Conservation (phyloP, 768 basidiomycete species). For the Auricularia auricula-judae region DNA sequence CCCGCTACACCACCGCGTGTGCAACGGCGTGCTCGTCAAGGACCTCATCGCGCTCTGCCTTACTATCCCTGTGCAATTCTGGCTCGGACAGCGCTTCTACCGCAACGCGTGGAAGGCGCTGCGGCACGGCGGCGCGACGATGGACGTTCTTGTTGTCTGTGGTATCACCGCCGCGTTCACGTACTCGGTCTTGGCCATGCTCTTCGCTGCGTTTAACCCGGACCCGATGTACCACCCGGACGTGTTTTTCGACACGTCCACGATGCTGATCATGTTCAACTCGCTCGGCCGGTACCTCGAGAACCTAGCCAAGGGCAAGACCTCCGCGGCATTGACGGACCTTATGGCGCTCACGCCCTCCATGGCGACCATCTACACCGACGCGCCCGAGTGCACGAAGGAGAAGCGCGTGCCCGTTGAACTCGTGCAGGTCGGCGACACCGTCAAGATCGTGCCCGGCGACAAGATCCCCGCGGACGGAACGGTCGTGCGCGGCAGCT, state of each 20-base stretch:
- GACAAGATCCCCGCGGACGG: conserved; percentile 97
- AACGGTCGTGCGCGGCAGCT: conserved; percentile 73
- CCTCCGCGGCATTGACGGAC: conserved; percentile 91
- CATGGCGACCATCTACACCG: conserved; percentile 92
- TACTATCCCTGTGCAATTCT: conserved; percentile 88
- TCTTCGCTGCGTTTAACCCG: conserved; percentile 51
- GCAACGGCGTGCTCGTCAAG: conserved; percentile 66
- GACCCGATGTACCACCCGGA: conserved; percentile 66
- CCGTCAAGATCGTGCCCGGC: conserved; percentile 87
- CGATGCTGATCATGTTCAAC: conserved; percentile 96
- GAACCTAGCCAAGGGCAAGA: conserved; percentile 94
- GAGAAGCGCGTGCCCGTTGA: conserved; percentile 92
- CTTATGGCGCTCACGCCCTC: conserved; percentile 91
- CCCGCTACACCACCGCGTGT: conserved; percentile 39
- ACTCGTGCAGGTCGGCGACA: conserved; percentile 88
- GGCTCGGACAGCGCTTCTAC: conserved; percentile 83
- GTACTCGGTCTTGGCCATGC: conserved; percentile 70
- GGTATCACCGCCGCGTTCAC: conserved; percentile 91
- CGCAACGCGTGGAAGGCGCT: conserved; percentile 83
- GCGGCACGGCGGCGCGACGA: conserved; percentile 82
- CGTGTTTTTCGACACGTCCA: conserved; percentile 96
- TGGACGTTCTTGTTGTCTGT: conserved; percentile 95
- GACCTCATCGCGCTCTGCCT: conserved; percentile 66
- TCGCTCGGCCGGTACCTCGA: conserved; percentile 92
- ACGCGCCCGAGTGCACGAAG: conserved; percentile 64